Evolutionary conservation across 176 grass and related monocot genomes (phyloP).

Genomic region (Ensete ventricosum): DNA sequence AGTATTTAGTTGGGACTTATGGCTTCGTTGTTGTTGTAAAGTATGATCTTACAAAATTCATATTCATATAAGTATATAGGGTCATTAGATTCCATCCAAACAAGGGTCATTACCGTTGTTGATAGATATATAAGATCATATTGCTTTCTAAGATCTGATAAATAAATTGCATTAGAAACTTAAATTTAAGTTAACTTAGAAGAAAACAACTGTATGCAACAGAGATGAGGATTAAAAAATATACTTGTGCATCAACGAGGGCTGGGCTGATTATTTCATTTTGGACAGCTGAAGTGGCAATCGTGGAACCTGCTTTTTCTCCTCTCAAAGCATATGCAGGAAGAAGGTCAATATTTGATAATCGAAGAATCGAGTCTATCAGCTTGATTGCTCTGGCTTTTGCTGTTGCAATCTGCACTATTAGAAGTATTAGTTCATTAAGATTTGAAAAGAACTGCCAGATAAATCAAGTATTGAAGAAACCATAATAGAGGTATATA

Average conservation of each 20-base stretch:
- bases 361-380: constrained; percentile 67
- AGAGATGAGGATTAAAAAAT: constrained; percentile 12
- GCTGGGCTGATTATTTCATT: constrained; percentile 80
- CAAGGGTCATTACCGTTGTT: not conserved
- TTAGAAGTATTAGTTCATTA: not conserved
- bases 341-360: constrained; percentile 95
- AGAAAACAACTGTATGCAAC: not conserved
- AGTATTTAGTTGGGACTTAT: too few relatives aligned
- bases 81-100: not conserved
- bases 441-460: not conserved
- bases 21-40: not conserved
- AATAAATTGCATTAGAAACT: not conserved
- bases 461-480: not conserved
- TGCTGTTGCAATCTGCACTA: constrained; percentile 73
- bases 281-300: constrained; percentile 51
- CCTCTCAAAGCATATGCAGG: constrained; percentile 61
- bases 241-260: constrained; percentile 60
- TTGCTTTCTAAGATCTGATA: not conserved
- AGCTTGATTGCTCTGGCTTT: constrained; percentile 65
- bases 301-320: constrained; percentile 36
- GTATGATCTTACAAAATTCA: not conserved
- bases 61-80: not conserved
- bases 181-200: too few relatives aligned
- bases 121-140: not conserved
- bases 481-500: not conserved